phyloP scores from a whole-genome alignment of 768 basidiomycete species.

The Lactarius sanguifluus region DNA sequence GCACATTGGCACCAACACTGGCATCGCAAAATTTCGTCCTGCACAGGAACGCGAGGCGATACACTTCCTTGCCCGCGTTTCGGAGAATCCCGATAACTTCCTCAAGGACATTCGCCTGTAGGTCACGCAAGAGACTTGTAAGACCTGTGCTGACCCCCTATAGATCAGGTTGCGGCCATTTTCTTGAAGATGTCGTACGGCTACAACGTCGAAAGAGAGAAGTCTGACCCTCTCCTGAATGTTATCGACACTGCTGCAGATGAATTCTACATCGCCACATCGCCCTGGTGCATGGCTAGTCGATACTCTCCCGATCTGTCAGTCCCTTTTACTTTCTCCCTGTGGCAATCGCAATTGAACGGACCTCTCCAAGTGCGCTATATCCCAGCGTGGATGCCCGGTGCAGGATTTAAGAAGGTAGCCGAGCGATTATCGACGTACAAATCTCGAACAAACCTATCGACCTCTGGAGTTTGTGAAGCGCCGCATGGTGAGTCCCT shows the following conservation, averaged over 20 bases:
- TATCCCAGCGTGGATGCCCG: slow-evolving; percentile 32
- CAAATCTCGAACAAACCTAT: slow-evolving; percentile 20
- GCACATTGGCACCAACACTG: slow-evolving; percentile 18
- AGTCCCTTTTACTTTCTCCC: neutral
- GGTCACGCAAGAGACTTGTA: neutral
- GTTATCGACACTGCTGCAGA: slow-evolving; percentile 20
- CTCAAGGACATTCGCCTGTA: slow-evolving; percentile 16
- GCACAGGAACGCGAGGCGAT: slow-evolving; percentile 15
- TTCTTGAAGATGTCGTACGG: slow-evolving; percentile 23
- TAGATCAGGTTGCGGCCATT: slow-evolving; percentile 16
- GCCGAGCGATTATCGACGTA: slow-evolving; percentile 20
- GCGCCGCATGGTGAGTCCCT: slow-evolving; percentile 26
- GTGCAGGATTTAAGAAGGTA: slow-evolving; percentile 27
- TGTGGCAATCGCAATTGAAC: neutral
- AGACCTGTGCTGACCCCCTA: neutral
- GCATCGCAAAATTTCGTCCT: slow-evolving; percentile 4
- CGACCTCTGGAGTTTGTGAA: slow-evolving; percentile 28
- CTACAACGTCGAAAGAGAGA: slow-evolving; percentile 12
- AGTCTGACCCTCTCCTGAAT: slow-evolving; percentile 15
- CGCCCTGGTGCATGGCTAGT: slow-evolving; percentile 19
- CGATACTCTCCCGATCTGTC: slow-evolving; percentile 15
- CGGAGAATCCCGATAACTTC: slow-evolving; percentile 15
- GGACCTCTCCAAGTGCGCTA: slow-evolving; percentile 7
- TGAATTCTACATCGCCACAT: slow-evolving; percentile 20
- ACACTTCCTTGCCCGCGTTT: slow-evolving; percentile 12